Base-by-base conservation (phyloP, 352 stramenopile species). In the Poterioochromonas sp. region DNA sequence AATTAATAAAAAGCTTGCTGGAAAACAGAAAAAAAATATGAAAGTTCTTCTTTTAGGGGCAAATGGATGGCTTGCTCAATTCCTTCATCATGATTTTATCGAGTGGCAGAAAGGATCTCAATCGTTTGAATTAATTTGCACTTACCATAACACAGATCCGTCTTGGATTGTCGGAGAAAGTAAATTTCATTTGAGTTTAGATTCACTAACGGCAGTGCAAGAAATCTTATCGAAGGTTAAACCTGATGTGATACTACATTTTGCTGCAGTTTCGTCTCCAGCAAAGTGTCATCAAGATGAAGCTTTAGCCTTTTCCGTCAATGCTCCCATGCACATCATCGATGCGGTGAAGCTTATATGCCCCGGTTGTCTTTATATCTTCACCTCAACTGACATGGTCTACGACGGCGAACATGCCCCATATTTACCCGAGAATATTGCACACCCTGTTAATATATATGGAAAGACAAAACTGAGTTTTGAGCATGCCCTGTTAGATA, bases 381-480 rank as follows among this genome's bases (percentile, higher is more conserved):
- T 43, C n/a, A 69, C 5, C 8, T 69, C 60, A 29, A 69, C 60
- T 20, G 60, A 69, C 26, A 40, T 69, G 29, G 60, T 69, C 1
- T 69, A 69, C n/a, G 35, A 43, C n/a, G 60, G 60, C 39, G 60
- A 43, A 29, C 1, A 69, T 44, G 1, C 51, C 5, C 51, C 51
- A 32, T 62, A 62, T 32, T 32, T 32, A 32, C 8, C 35, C n/a
- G 26, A 69, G 20, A n/a, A n/a, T n/a, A n/a, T n/a, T n/a, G n/a
- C n/a, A n/a, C n/a, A n/a, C n/a, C 32, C 60, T 26, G 32, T 39
- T 5, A 69, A 69, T 69, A 1, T 69, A 12, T 69, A 69, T 69
- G 60, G 60, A 18, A 26, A 43, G n/a, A 43, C 29, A 39, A 69
- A 69, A 43, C 3, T 20, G 29, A 43, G n/a, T 43, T 69, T 69